These are phyloP conservation scores for Eucommia ulmoides DNA, from an alignment of 257 asterid species.

Conservation along the genomic window DNA sequence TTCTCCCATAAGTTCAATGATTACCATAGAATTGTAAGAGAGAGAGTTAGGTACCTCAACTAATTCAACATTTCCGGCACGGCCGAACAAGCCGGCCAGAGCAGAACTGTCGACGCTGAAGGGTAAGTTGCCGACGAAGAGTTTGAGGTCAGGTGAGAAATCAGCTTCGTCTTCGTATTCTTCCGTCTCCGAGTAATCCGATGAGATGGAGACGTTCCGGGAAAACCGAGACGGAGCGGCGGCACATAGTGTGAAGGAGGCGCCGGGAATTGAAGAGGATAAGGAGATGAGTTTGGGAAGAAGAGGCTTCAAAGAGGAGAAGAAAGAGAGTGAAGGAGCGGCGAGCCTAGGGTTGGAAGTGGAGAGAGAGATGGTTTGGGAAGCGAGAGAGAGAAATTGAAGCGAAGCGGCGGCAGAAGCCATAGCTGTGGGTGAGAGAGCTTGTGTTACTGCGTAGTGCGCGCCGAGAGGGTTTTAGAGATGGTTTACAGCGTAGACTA, in stretches of 20 bases:
- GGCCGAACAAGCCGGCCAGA: conserved; percentile 73
- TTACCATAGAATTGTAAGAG: neutral
- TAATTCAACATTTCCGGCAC: conserved; percentile 77
- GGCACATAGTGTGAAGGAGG: no score
- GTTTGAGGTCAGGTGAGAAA: conserved; percentile 56
- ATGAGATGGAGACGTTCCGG: conserved; percentile 41
- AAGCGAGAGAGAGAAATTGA: conserved; percentile 39
- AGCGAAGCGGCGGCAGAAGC: conserved; percentile 47
- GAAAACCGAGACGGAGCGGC: conserved; percentile 14
- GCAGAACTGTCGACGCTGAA: conserved; percentile 60
- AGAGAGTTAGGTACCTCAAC: conserved; percentile 52
- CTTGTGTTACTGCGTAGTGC: no score
- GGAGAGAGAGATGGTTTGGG: conserved; percentile 33
- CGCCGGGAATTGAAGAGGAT: conserved; percentile 7
- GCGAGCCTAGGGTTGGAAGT: conserved; percentile 11
- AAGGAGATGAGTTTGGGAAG: conserved; percentile 25
- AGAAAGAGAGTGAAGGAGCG: conserved; percentile 20
- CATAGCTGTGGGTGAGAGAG: conserved; percentile 17
- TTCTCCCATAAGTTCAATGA: neutral
- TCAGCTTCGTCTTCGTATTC: conserved; percentile 12
- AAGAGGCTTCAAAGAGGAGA: conserved; percentile 29
- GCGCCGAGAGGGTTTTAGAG: no score
- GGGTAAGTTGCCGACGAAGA: conserved; percentile 84
- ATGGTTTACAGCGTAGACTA: no score
- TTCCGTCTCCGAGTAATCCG: conserved; percentile 30